Base-by-base conservation (phyloP, 305 asterid genomes). In the Fraxinus dipetala region DNA sequence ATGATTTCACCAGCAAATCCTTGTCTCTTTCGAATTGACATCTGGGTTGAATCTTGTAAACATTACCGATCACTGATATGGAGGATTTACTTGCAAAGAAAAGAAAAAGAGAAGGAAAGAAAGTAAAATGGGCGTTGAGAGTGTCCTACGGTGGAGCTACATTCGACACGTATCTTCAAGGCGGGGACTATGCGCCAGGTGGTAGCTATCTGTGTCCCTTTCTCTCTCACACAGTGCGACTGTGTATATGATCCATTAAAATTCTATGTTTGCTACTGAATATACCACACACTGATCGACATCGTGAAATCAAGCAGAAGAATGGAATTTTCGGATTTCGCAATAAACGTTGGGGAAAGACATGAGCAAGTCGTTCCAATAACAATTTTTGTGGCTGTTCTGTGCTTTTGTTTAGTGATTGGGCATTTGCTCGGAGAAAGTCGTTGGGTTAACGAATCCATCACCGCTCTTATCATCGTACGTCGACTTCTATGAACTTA, bases 381-480 rank as follows among this genome's bases (percentile, higher is more conserved):
- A 3, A 94, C 98, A 6, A 88, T 95, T 6, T 95, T 95, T 77
- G 92, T 95, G 65, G 96, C 93, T 16, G 88, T 95, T 69, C 90
- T 95, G 65, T 92, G 97, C 87, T 78, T 95, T 7, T 93, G 98
- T 84, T 83, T 95, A 81, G 85, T 95, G 67, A 51, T 94, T 65
- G 98, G 99, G 16, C 99, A 95, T 87, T 83, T 92, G 80, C 92
- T 95, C 61, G 91, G 87, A 84, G 98, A 95, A 83, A 91, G 85
- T 24, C 95, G 95, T 26, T 95, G 98, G 98, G 92, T 91, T 79
- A 95, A 95, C 79, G 99, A 95, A 91, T 92, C 98, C 82, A 95
- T 95, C 51, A 92, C 96, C 73, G 96, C 99, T 75, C 91, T 95
- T 77, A 3, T 94, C 31, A 89, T 94, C 78, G 99, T 92, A 91